Conservation (phyloP, 352 stramenopile genomes). For the Phytophthora cryptogea region DNA sequence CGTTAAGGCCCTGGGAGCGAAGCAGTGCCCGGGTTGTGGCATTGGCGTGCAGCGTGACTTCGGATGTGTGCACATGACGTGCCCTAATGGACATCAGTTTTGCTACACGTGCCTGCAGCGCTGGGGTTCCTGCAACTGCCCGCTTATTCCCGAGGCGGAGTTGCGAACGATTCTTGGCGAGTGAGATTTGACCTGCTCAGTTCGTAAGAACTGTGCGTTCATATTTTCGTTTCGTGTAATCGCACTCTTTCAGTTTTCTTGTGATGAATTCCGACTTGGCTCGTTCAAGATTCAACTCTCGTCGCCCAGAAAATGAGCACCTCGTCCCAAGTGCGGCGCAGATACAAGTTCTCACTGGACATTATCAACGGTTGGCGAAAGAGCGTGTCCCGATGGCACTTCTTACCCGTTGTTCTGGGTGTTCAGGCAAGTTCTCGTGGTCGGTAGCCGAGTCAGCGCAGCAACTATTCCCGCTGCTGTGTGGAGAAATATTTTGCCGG, state of each 20-base stretch:
- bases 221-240: slow-evolving; percentile 6
- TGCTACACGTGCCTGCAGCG: slow-evolving; percentile 67
- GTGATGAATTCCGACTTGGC: slow-evolving; percentile 8
- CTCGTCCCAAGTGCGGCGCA: slow-evolving; percentile 14
- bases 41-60: slow-evolving; percentile 73
- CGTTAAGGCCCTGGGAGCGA: slow-evolving; percentile 50
- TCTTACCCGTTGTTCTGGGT: slow-evolving; percentile 16
- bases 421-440: slow-evolving; percentile 12
- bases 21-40: slow-evolving; percentile 78
- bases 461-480: slow-evolving; percentile 41
- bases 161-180: slow-evolving; percentile 57
- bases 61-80: slow-evolving; percentile 83
- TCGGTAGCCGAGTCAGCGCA: slow-evolving; percentile 10
- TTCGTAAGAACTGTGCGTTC: background rate
- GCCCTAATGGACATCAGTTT: slow-evolving; percentile 74
- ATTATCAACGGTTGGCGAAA: slow-evolving; percentile 10
- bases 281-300: background rate
- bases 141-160: slow-evolving; percentile 62
- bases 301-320: slow-evolving; percentile 1
- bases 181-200: slow-evolving; percentile 13
- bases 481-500: slow-evolving; percentile 46
- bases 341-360: slow-evolving; percentile 2
- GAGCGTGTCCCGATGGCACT: background rate
- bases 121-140: slow-evolving; percentile 64
- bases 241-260: slow-evolving; percentile 2